Percentiles rank a stretch among this genome's conserved stretches.
Evolutionary conservation across 163 green algal genomes (phyloP).

Genomic region (Volvox carteri): DNA sequence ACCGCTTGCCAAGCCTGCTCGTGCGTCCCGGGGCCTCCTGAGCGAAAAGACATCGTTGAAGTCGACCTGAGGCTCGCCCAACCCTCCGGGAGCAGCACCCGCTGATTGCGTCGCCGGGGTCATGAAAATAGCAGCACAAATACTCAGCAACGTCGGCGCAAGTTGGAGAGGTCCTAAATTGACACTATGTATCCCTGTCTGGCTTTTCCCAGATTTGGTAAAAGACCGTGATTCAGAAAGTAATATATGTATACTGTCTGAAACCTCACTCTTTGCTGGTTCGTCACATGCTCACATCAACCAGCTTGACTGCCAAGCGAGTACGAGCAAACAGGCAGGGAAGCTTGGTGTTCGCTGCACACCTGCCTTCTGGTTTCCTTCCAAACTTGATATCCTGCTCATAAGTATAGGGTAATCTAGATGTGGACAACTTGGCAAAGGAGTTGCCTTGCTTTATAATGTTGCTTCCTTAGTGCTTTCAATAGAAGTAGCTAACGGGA

Average conservation of each 20-base stretch:
- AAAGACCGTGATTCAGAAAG: too few relatives aligned
- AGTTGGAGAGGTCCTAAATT: too few relatives aligned
- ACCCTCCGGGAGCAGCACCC: neutral
- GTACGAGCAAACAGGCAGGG: too few relatives aligned
- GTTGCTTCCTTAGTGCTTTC: neutral
- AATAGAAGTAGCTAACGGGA: neutral
- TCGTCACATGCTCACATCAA: too few relatives aligned
- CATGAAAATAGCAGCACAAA: neutral
- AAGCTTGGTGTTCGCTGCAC: too few relatives aligned
- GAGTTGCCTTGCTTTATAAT: neutral
- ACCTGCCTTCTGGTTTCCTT: neutral
- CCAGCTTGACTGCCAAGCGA: too few relatives aligned
- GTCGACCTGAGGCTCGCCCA: conserved; percentile 58
- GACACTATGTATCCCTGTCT: too few relatives aligned
- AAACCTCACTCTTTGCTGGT: too few relatives aligned
- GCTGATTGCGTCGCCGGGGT: neutral
- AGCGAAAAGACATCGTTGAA: conserved; percentile 76
- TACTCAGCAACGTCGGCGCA: too few relatives aligned
- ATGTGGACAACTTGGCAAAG: neutral
- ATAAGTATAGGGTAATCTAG: neutral
- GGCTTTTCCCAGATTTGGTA: too few relatives aligned
- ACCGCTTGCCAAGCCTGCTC: conserved; percentile 78
- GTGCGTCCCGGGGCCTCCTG: conserved; percentile 67
- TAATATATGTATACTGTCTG: too few relatives aligned
- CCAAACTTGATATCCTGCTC: neutral